Evolutionary conservation across 176 grass and related monocot genomes (phyloP).

Genomic region (Echinochloa phyllopogon): DNA sequence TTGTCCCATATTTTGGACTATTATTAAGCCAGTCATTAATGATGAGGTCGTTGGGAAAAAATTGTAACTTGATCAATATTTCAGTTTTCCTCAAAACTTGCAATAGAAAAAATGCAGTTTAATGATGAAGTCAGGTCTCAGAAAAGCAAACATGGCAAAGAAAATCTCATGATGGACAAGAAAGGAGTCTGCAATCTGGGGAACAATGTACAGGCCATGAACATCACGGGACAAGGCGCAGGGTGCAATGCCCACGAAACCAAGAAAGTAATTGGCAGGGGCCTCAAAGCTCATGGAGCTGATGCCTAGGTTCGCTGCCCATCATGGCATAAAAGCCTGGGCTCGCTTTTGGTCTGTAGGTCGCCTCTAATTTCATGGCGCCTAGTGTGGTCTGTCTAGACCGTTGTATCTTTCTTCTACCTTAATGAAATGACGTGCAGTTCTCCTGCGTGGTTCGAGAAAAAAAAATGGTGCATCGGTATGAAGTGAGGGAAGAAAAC

Average conservation of each 20-base stretch:
- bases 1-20: not conserved
- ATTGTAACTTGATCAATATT: not conserved
- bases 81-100: not conserved
- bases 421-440: no score
- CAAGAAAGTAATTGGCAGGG: not conserved
- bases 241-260: not conserved
- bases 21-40: not conserved
- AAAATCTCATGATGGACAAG: not conserved
- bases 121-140: not conserved
- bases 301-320: no score
- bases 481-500: not conserved
- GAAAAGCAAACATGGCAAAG: not conserved
- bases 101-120: not conserved
- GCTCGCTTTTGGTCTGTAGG: no score
- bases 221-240: not conserved
- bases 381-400: no score
- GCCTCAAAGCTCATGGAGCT: no score
- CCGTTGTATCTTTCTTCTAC: no score
- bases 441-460: no score
- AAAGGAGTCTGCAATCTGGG: slow-evolving; percentile 2
- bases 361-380: no score
- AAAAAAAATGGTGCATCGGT: no score
- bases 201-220: not conserved
- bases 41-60: not conserved
- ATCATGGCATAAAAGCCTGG: no score